A percentile compares a stretch with the other conserved stretches of the same genome.
These are phyloP conservation scores for Corynespora cassiicola DNA, from an alignment of 2,329 filamentous ascomycete species.

Conservation along the genomic window DNA sequence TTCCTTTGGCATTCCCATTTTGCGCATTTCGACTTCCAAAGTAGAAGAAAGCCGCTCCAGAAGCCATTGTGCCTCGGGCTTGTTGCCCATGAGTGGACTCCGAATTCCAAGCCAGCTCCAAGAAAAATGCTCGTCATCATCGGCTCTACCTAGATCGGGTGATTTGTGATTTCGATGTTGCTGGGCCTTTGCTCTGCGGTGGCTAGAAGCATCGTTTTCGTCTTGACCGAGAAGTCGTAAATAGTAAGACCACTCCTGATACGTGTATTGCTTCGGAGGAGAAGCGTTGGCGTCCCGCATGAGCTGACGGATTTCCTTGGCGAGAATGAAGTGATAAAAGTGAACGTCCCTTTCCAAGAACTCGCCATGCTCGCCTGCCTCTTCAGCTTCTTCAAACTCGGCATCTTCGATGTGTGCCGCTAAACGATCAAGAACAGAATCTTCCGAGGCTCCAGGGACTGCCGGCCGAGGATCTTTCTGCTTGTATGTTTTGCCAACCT, in stretches of 20 bases:
- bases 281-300: constrained; percentile 49
- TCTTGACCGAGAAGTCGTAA: constrained; percentile 46
- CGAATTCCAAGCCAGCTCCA: constrained; percentile 79
- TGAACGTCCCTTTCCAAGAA: constrained; percentile 54
- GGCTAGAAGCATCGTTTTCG: constrained; percentile 47
- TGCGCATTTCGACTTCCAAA: constrained; percentile 54
- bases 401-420: constrained; percentile 49
- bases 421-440: constrained; percentile 37
- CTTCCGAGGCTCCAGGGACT: constrained; percentile 12
- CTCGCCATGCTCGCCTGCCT: constrained; percentile 51
- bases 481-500: constrained; percentile 25
- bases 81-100: constrained; percentile 72
- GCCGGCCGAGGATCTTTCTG: constrained; percentile 10
- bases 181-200: constrained; percentile 35
- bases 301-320: constrained; percentile 51
- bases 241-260: constrained; percentile 49
- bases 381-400: constrained; percentile 49
- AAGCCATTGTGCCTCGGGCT: constrained; percentile 76
- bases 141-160: constrained; percentile 40
- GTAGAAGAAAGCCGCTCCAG: constrained; percentile 67
- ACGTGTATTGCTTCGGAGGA: constrained; percentile 48
- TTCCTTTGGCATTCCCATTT: constrained; percentile 26
- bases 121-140: constrained; percentile 57
- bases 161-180: constrained; percentile 23
- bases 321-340: constrained; percentile 58